phyloP scores from a whole-genome alignment of 306 rosid species.

The Abrus pulchellus region DNA sequence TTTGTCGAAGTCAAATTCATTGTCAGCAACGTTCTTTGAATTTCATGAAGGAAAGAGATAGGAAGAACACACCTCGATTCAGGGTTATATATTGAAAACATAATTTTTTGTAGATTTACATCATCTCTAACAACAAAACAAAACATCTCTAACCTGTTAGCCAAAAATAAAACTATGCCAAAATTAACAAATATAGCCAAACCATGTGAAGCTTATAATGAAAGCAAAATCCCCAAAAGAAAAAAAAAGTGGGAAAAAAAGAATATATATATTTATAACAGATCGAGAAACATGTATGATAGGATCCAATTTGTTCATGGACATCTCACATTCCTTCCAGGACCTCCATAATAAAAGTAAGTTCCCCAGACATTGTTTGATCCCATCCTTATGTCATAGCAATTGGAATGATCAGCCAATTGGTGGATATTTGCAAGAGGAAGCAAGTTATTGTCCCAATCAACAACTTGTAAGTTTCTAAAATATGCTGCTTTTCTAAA shows the following conservation, averaged over 20 bases:
- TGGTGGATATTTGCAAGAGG: slow-evolving; percentile 82
- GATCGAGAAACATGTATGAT: slow-evolving; percentile 4
- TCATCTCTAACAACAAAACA: slow-evolving; percentile 51
- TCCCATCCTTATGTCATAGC: slow-evolving; percentile 90
- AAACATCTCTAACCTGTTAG: slow-evolving; percentile 47
- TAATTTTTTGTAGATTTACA: slow-evolving; percentile 62
- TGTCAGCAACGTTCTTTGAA: background rate
- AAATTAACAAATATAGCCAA: slow-evolving; percentile 55
- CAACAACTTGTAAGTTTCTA: slow-evolving; percentile 89
- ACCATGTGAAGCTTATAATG: slow-evolving; percentile 51
- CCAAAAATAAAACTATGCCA: slow-evolving; percentile 44
- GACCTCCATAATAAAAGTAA: slow-evolving; percentile 98
- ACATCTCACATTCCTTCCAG: slow-evolving; percentile 94
- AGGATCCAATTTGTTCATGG: slow-evolving; percentile 61
- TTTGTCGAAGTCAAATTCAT: slow-evolving; percentile 39
- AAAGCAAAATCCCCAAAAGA: slow-evolving; percentile 38
- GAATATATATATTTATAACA: slow-evolving; percentile 11
- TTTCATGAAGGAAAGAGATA: slow-evolving; percentile 5
- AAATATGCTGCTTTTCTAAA: slow-evolving; percentile 94
- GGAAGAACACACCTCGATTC: slow-evolving; percentile 38
- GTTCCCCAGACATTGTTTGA: slow-evolving; percentile 91
- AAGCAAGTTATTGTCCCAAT: slow-evolving; percentile 95
- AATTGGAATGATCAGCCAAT: slow-evolving; percentile 83
- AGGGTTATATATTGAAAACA: slow-evolving; percentile 49
- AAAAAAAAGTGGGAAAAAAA: slow-evolving; percentile 18